Evolutionary conservation across 2,329 filamentous ascomycete genomes (phyloP), one percentile per base, ranked within the genome.

Genomic region (Cytospora leucostoma): DNA sequence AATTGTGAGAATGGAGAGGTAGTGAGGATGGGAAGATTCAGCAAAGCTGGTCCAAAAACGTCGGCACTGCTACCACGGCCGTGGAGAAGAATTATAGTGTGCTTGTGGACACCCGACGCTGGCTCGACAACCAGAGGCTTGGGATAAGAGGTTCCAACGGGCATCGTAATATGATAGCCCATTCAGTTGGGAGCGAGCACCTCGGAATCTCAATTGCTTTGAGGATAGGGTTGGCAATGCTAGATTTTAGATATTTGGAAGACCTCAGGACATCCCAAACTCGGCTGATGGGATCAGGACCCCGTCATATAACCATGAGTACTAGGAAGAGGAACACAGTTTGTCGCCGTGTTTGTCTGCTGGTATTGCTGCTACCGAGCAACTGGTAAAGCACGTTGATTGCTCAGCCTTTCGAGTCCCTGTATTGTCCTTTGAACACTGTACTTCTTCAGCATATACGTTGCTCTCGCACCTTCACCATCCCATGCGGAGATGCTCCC

Each of bases 61-160:
- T 69, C 47, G 1, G 75, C 78, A 57, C 70, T 77, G 47, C 72
- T 77, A n/a, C 81, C 80, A 8, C 80, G 79, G 40, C 80, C 81
- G 63, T 84, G 81, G 6, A 84, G 76, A 59, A 83, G 69, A 63
- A 84, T 75, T 61, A 83, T 67, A 33, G 80, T 82, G 59, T 78
- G 71, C n/a, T 67, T 72, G 67, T 83, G 81, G 34, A 32, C 38
- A 15, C 61, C 57, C 2, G 64, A 63, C 13, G 38, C 37, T 0
- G 70, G 68, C 6, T 61, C 47, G 0, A 65, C 63, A 1, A 72
- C 59, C 4, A 73, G 72, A 11, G 70, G 65, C 11, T 63, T 44
- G 4, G 52, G 47, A 27, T 51, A 63, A 5, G 21, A 11, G 8
- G 56, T 12, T 32, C 59, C 55, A 21, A 61, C 49, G 2, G 61